Evolutionary conservation across 2,329 filamentous ascomycete genomes (phyloP), one percentile per base, ranked within the genome.

Genomic region (Verticillium klebahnii): DNA sequence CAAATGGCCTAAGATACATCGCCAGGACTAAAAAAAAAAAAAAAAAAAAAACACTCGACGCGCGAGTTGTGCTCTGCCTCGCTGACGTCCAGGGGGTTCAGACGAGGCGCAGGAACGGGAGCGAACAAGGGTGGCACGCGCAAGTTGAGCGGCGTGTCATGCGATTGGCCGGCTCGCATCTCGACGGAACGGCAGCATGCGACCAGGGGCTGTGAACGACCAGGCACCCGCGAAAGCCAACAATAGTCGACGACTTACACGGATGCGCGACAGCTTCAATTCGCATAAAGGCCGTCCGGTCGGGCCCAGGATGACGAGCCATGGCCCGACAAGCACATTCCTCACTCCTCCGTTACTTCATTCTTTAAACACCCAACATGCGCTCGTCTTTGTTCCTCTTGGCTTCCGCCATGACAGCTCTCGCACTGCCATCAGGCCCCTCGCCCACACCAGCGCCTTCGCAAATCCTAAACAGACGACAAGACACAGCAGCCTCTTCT

Each of bases 391-490:
- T 32, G 1, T 19, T 58, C 60, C 54, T 34, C 34, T 14, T 63
- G 31, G 55, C 29, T 36, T 9, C 39, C 2, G 36, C 55, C 11
- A 23, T 36, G 7, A n/a, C 57, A 2, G 58, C 55, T 15, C 14
- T 52, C 31, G 57, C 40, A 2, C 31, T 60, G 23, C 58, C 57
- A n/a, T 45, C 62, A 9, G 57, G 40, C 3, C 34, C 55, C 29
- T 60, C 23, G 12, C 57, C 62, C 12, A 62, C 57, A 19, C 57
- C 60, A 15, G 57, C 60, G n/a, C 23, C 59, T 34, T 9, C 34
- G 3, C 1, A 29, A 15, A 36, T 6, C 15, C 4, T 58, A 5
- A 4, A 29, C 17, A 17, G 40, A 29, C 62, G 54, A 11, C 56
- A 61, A 40, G 56, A 39, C 14, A 23, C 54, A n/a, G 7, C 19